Evolutionary conservation across 2,329 filamentous ascomycete species (phyloP).

Genomic region (Amphichorda felina): DNA sequence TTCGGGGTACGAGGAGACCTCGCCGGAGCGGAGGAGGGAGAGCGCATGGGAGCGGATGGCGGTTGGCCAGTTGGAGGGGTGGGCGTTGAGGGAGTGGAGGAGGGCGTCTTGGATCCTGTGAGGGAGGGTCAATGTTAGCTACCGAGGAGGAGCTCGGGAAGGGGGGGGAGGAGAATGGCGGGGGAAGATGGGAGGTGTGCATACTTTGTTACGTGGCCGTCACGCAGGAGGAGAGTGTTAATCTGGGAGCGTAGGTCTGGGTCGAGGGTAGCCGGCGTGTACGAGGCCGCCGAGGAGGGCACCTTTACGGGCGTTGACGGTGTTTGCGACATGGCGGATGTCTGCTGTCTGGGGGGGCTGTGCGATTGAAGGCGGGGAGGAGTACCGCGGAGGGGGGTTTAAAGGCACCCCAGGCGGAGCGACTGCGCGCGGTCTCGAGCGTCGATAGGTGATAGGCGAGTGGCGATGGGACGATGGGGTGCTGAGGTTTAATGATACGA

Average conservation of each 20-base stretch:
- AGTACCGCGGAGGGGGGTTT: too few relatives aligned
- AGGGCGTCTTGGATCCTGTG: slow-evolving; percentile 51
- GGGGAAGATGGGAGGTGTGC: slow-evolving; percentile 5
- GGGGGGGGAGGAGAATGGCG: not conserved
- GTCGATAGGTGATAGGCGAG: too few relatives aligned
- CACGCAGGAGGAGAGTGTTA: slow-evolving; percentile 43
- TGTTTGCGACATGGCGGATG: slow-evolving; percentile 29
- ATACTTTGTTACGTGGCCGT: slow-evolving; percentile 49
- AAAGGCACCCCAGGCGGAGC: too few relatives aligned
- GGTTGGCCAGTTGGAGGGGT: slow-evolving; percentile 51
- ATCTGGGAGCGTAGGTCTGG: slow-evolving; percentile 51
- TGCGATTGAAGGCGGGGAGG: too few relatives aligned
- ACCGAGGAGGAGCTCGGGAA: not conserved
- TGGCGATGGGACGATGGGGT: too few relatives aligned
- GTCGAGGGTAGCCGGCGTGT: slow-evolving; percentile 49
- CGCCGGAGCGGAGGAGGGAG: slow-evolving; percentile 45
- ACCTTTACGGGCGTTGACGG: slow-evolving; percentile 49
- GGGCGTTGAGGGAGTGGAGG: slow-evolving; percentile 48
- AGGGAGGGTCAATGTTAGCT: not conserved
- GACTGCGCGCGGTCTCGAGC: too few relatives aligned
- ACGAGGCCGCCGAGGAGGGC: slow-evolving; percentile 44
- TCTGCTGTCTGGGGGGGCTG: too few relatives aligned
- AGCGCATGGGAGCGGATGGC: slow-evolving; percentile 47
- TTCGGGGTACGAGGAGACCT: slow-evolving; percentile 47
- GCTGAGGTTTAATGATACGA: too few relatives aligned